Evolutionary conservation across 805 yeast species (phyloP), one percentile per base, ranked within the genome.

Genomic region (Schizosaccharomyces japonicus): DNA sequence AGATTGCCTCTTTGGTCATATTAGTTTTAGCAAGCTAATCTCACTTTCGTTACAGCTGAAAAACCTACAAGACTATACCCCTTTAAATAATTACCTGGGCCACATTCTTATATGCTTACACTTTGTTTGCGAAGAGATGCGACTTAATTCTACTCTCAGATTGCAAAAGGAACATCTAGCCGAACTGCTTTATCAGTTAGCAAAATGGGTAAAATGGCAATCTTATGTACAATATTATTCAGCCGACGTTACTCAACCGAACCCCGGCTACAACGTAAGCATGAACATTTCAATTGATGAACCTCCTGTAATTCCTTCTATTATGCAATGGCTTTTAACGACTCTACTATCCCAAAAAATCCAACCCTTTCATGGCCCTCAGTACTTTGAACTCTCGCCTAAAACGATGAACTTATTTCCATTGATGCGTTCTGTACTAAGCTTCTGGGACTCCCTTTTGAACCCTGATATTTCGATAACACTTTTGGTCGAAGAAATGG

Each of bases 231-330:
- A 76, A 0, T 78, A 77, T 52, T 57, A 80, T 71, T 78, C 73
- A 75, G 80, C 4, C 80, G 94, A 93, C 71, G 76, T 8, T 73
- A 60, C 1, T 75, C 73, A 53, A 82, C 84, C 57, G 50, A 33
- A n/a, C 40, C 27, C 6, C 47, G 21, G 8, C 48, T 31, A n/a
- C 39, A 6, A 5, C 21, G 31, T 25, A 62, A 60, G 53, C 53
- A 61, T 2, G 63, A 65, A 5, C 48, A 46, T 1, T 48, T 45
- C 0, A 29, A 39, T 4, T 47, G 51, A 23, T 52, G 50, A 8
- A 40, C 52, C 17, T 45, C 40, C 5, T 48, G 49, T 23, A 30
- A 19, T n/a, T 15, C 44, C 17, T 19, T 13, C 13, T 44, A 50
- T 23, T n/a, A 34, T 8, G 49, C 19, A 25, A 1, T 45, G 39